Evolutionary conservation across 495 filamentous ascomycete species (phyloP).

Genomic region (Tuber magnatum): DNA sequence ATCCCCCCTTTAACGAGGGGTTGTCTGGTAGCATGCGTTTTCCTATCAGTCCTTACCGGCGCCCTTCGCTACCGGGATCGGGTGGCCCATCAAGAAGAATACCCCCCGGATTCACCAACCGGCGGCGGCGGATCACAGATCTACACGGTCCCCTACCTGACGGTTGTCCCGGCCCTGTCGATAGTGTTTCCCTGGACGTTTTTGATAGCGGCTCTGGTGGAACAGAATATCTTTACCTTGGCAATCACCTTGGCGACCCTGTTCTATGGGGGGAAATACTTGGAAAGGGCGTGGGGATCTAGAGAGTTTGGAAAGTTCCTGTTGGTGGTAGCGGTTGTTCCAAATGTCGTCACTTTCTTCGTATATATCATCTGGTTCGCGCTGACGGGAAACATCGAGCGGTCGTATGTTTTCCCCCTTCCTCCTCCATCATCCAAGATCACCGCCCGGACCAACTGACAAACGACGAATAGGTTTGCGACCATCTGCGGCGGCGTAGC

Average conservation of each 20-base stretch:
- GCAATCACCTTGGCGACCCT: constrained; percentile 70
- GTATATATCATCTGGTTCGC: constrained; percentile 66
- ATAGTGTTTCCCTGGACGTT: constrained; percentile 91
- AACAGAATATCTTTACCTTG: constrained; percentile 87
- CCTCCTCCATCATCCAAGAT: neutral
- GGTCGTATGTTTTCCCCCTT: constrained; percentile 50
- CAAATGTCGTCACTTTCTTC: constrained; percentile 67
- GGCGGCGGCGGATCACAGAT: constrained; percentile 41
- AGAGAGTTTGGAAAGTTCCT: constrained; percentile 88
- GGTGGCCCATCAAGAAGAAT: constrained; percentile 39
- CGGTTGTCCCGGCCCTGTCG: constrained; percentile 72
- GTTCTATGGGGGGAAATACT: constrained; percentile 88
- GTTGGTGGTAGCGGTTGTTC: constrained; percentile 64
- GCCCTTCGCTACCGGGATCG: constrained; percentile 63
- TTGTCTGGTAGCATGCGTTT: constrained; percentile 63
- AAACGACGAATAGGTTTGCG: constrained; percentile 51
- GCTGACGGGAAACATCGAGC: constrained; percentile 57
- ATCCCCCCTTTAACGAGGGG: constrained; percentile 83
- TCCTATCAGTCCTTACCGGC: constrained; percentile 74
- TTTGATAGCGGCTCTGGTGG: constrained; percentile 75
- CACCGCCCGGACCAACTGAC: constrained; percentile 21
- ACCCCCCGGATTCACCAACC: constrained; percentile 28
- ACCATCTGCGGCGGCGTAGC: constrained; percentile 82
- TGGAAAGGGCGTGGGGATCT: constrained; percentile 94
- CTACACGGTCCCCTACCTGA: constrained; percentile 71